A percentile compares a stretch with the other conserved stretches of the same genome.
phyloP scores from a whole-genome alignment of 2,329 filamentous ascomycete species.

The Rosellinia necatrix region DNA sequence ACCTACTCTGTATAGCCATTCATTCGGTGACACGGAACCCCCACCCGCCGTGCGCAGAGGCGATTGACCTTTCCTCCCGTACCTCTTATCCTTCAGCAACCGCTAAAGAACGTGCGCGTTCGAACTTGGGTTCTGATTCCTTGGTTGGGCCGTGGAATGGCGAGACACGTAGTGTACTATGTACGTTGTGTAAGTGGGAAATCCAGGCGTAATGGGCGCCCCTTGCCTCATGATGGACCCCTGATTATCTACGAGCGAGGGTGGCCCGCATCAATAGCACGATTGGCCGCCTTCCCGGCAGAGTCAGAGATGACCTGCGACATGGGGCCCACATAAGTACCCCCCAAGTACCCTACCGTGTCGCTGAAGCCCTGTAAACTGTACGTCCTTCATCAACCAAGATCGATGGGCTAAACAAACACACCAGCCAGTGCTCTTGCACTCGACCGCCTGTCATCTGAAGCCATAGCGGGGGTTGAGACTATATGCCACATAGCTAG shows the following conservation, averaged over 20 bases:
- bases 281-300: slow-evolving; percentile 39
- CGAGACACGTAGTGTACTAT: slow-evolving; percentile 26
- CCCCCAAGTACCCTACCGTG: slow-evolving; percentile 26
- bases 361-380: slow-evolving; percentile 9
- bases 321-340: slow-evolving; percentile 35
- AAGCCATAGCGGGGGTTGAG: too few species aligned
- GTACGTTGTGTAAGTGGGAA: slow-evolving; percentile 23
- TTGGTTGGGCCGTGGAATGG: slow-evolving; percentile 17
- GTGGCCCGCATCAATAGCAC: slow-evolving; percentile 21
- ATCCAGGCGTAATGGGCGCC: slow-evolving; percentile 30
- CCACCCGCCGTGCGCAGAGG: too few species aligned
- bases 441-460: too few species aligned
- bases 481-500: too few species aligned
- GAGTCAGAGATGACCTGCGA: slow-evolving; percentile 31
- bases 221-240: slow-evolving; percentile 39
- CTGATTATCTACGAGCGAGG: slow-evolving; percentile 32
- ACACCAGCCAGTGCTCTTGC: too few species aligned
- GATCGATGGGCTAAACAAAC: slow-evolving; percentile 10
- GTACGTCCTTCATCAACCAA: slow-evolving; percentile 8
- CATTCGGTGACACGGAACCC: too few species aligned
- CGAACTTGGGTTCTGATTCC: slow-evolving; percentile 17
- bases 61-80: background rate
- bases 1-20: too few species aligned
- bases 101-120: slow-evolving; percentile 2
- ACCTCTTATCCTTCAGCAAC: background rate